Conservation (phyloP, 1,139 yeast genomes). For the Zygosaccharomyces sapae region DNA sequence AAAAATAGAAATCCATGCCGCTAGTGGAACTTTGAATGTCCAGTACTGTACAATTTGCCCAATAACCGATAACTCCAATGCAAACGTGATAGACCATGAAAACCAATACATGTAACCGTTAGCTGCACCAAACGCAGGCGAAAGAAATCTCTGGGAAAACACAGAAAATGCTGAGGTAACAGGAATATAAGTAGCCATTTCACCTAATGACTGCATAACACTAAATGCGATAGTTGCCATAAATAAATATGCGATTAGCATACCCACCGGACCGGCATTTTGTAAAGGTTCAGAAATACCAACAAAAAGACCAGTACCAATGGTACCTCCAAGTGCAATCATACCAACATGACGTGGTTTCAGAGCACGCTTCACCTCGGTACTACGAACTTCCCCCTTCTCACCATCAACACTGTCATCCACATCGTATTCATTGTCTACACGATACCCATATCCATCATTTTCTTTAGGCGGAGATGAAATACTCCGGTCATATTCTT, state of each 20-base stretch:
- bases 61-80: constrained; percentile 76
- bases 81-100: constrained; percentile 81
- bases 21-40: constrained; percentile 68
- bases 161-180: constrained; percentile 62
- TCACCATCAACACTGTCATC: constrained; percentile 14
- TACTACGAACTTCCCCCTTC: constrained; percentile 34
- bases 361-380: constrained; percentile 45
- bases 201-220: constrained; percentile 69
- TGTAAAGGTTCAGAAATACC: constrained; percentile 53
- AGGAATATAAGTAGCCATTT: constrained; percentile 72
- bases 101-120: constrained; percentile 86
- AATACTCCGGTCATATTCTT: not conserved
- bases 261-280: constrained; percentile 68
- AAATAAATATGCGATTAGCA: constrained; percentile 60
- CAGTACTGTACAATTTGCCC: constrained; percentile 76
- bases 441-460: not conserved
- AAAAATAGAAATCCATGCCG: constrained; percentile 69
- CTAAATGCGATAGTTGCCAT: constrained; percentile 62
- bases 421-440: not conserved
- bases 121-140: constrained; percentile 66
- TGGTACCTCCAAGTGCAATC: constrained; percentile 67
- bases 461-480: not conserved
- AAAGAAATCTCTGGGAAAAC: constrained; percentile 53
- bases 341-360: constrained; percentile 59
- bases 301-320: constrained; percentile 63